Percentiles rank a stretch among this genome's conserved stretches.
Conservation (phyloP, 371 early-diverging fungal species). For the Mortierella polycephala region DNA sequence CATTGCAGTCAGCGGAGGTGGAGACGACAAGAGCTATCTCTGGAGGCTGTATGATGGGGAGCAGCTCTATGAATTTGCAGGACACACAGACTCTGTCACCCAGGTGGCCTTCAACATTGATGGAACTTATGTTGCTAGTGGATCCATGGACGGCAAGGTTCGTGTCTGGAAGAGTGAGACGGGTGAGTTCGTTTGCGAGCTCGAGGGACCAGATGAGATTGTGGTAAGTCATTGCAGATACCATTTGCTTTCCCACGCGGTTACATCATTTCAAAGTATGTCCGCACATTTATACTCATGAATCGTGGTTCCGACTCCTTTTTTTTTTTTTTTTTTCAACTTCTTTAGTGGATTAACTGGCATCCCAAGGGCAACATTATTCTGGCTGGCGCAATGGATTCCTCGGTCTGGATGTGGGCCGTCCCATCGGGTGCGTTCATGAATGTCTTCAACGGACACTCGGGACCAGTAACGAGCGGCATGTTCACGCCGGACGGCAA, state of each 20-base stretch:
- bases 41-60: constrained; percentile 93
- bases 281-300: background rate
- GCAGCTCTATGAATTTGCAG: constrained; percentile 66
- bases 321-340: background rate
- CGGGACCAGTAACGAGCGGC: constrained; percentile 87
- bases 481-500: constrained; percentile 93
- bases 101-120: constrained; percentile 86
- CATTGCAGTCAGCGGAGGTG: constrained; percentile 87
- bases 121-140: constrained; percentile 90
- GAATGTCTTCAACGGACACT: constrained; percentile 93
- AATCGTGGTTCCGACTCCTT: background rate
- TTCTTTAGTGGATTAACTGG: constrained; percentile 89
- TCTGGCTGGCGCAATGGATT: constrained; percentile 88
- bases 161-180: constrained; percentile 80
- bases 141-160: constrained; percentile 96
- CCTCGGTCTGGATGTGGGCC: constrained; percentile 96
- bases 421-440: constrained; percentile 90
- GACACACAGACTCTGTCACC: constrained; percentile 91
- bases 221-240: constrained; percentile 59
- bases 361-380: constrained; percentile 94
- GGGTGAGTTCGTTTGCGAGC: constrained; percentile 67
- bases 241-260: background rate
- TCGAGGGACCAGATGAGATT: constrained; percentile 95
- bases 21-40: constrained; percentile 92
- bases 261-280: too few species aligned